A percentile compares a stretch with the other conserved stretches of the same genome.
Conservation (phyloP, 768 basidiomycete species). For the Kwoniella bestiolae region DNA sequence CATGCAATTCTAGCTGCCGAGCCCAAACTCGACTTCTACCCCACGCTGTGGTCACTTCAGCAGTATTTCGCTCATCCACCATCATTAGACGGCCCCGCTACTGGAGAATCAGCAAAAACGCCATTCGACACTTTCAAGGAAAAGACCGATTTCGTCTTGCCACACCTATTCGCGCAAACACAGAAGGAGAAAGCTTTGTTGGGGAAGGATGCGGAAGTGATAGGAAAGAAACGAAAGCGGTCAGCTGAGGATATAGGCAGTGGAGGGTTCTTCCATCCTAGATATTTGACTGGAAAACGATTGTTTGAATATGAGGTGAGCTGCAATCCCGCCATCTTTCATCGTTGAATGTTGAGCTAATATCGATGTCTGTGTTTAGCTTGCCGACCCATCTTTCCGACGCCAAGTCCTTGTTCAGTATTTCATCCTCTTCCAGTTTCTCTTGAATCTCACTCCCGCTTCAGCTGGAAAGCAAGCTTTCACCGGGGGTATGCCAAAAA, state of each 20-base stretch:
- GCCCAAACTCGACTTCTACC: conserved; percentile 41
- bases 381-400: conserved; percentile 50
- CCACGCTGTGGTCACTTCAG: conserved; percentile 51
- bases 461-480: conserved; percentile 48
- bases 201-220: conserved; percentile 35
- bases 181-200: conserved; percentile 42
- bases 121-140: conserved; percentile 44
- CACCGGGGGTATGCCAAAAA: conserved; percentile 52
- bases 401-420: conserved; percentile 54
- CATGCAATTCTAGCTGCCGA: background rate
- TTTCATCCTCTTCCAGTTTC: conserved; percentile 53
- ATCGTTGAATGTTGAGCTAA: too few species aligned
- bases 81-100: conserved; percentile 28
- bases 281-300: conserved; percentile 47
- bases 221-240: conserved; percentile 38
- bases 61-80: conserved; percentile 51
- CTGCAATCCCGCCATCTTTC: background rate
- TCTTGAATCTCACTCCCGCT: conserved; percentile 49
- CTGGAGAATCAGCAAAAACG: conserved; percentile 18
- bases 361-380: too few species aligned
- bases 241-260: conserved; percentile 14
- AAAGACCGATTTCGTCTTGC: conserved; percentile 48
- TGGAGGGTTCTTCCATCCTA: conserved; percentile 46
- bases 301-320: conserved; percentile 49
- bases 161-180: conserved; percentile 46